Evolutionary conservation across 192 early-diverging fungal species (phyloP).

Genomic region (Podila clonocystis): DNA sequence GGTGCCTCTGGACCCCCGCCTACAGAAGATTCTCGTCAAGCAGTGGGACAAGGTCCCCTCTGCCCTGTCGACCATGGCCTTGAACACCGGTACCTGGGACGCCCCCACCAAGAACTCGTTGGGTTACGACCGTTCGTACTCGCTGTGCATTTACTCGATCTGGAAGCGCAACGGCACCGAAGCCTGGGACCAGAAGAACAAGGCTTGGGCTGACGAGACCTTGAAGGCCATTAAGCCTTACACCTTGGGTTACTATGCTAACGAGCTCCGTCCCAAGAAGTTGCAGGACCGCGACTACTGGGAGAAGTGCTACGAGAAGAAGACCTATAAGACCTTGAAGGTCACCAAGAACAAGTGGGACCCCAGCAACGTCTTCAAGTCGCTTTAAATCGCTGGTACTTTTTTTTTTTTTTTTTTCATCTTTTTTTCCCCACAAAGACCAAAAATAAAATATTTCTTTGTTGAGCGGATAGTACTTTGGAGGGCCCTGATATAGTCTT

Average conservation of each 20-base stretch:
- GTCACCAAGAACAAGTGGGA: constrained; percentile 51
- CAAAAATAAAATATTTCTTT: neutral
- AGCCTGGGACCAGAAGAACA: constrained; percentile 40
- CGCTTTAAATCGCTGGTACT: no score
- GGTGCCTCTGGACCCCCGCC: constrained; percentile 28
- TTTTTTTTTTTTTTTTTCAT: neutral
- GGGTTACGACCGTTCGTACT: constrained; percentile 43
- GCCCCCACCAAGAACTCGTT: constrained; percentile 37
- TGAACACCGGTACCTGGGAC: constrained; percentile 53
- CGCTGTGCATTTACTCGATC: constrained; percentile 42
- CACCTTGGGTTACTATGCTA: constrained; percentile 47
- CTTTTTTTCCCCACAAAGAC: neutral
- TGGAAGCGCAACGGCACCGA: constrained; percentile 51
- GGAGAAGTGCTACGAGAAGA: constrained; percentile 50
- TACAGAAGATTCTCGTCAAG: constrained; percentile 32
- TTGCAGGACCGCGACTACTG: constrained; percentile 40
- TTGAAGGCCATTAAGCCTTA: constrained; percentile 45
- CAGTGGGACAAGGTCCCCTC: constrained; percentile 54
- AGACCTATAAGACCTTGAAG: constrained; percentile 44
- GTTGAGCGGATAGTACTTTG: no score
- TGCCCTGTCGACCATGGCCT: constrained; percentile 41
- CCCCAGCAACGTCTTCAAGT: constrained; percentile 52
- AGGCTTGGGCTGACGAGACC: constrained; percentile 49
- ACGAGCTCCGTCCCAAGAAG: constrained; percentile 50
- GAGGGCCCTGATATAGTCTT: no score